Evolutionary conservation across 2,329 filamentous ascomycete genomes (phyloP), one percentile per base, ranked within the genome.

Genomic region (Blastomyces percursus): DNA sequence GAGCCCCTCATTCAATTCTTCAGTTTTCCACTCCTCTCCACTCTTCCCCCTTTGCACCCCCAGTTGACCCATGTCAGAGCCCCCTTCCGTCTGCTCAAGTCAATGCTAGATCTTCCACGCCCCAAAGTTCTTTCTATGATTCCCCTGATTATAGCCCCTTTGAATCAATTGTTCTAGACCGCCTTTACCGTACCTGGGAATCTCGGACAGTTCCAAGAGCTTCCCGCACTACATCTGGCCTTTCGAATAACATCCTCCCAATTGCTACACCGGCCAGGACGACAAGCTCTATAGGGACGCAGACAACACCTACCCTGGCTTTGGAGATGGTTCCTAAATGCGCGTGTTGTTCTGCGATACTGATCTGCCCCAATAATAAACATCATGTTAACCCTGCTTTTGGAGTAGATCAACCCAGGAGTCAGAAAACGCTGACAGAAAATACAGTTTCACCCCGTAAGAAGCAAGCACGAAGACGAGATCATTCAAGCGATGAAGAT

Each of bases 281-380:
- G 21, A 27, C 40, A 30, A 57, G 21, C 16, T 62, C 54, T 38
- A 32, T 50, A 21, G 60, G 46, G 12, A 63, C 40, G 1, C 61
- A 64, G 42, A 63, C 63, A 8, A 61, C 61, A 27, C 62, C 64
- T n/a, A 30, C 32, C 42, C 46, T 61, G 11, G 38, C 44, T 50
- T 51, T 14, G 30, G 55, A 54, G 51, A 30, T 32, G 21, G 38
- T 21, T 54, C 61, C 60, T 57, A 38, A 30, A 16, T 67, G 65
- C 58, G 55, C 56, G 11, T 62, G 60, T 52, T 67, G 65, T 60
- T 60, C 51, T 48, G 27, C 38, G 24, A 55, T 55, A 35, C 50
- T 67, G 46, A 27, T 52, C 19, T 67, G 65, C 30, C 64, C 63
- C 58, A 61, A 60, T 59, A 62, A 62, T 57, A 59, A 59, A 11